These are phyloP conservation scores for Kurtzmaniella quercitrusa DNA, from an alignment of 1,139 yeast genomes.

Conservation along the genomic window DNA sequence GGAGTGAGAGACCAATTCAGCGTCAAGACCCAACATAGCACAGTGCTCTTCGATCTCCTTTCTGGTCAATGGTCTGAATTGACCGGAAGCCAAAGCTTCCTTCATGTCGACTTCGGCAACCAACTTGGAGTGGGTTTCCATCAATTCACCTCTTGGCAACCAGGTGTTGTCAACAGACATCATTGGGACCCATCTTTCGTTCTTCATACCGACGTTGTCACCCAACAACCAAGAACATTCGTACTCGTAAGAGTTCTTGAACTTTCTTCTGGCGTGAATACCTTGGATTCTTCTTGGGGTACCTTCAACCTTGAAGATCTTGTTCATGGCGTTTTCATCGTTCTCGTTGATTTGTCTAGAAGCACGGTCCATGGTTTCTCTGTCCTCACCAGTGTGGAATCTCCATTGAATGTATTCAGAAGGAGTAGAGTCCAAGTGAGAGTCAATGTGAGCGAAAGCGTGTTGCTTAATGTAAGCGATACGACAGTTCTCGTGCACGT, in stretches of 20 bases:
- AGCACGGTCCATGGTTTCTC: constrained; percentile 99
- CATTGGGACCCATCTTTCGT: constrained; percentile 99
- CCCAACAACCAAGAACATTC: constrained; percentile 96
- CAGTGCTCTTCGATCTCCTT: constrained; percentile 99
- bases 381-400: constrained; percentile 99
- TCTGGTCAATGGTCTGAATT: constrained; percentile 99
- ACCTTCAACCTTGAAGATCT: constrained; percentile 98
- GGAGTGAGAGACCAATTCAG: constrained; percentile 98
- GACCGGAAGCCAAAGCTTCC: constrained; percentile 99
- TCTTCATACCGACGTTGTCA: constrained; percentile 98
- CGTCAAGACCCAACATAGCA: constrained; percentile 96
- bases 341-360: constrained; percentile 96
- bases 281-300: constrained; percentile 96
- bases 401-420: constrained; percentile 99
- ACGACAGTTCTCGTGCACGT: constrained; percentile 99
- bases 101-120: constrained; percentile 99
- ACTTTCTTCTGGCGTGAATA: constrained; percentile 97
- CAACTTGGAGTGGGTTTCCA: constrained; percentile 97
- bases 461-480: constrained; percentile 99
- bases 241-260: constrained; percentile 99
- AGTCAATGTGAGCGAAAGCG: constrained; percentile 98
- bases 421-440: constrained; percentile 98
- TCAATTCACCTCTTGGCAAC: constrained; percentile 99
- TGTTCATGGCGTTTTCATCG: constrained; percentile 98
- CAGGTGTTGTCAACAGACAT: constrained; percentile 99